Evolutionary conservation across 228 moss, liverwort and hornwort genomes (phyloP), one percentile per base, ranked within the genome.

Genomic region (Sphagnum fallax): DNA sequence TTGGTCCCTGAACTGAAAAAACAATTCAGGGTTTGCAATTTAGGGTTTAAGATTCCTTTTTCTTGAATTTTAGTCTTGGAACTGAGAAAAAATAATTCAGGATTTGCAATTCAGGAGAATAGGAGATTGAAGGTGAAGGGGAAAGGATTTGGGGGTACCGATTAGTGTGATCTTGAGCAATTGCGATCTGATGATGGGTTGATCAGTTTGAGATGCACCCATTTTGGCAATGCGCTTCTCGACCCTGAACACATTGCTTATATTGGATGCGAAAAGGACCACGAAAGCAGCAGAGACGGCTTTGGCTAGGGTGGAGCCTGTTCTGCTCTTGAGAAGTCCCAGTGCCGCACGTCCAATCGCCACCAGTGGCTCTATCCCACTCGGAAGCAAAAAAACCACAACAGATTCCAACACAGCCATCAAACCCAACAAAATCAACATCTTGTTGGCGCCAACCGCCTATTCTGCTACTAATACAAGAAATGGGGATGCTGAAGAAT

Each of bases 241-340:
- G 61, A 73, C 7, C 61, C n/a, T n/a, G n/a, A n/a, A n/a, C n/a
- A n/a, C 7, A 1, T 58, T 68, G 60, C 71, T 69, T 61, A 80
- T 11, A 53, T 80, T 73, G 9, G 77, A 80, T 58, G 82, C 86
- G 51, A 86, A 71, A 6, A 82, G 82, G 65, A 73, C 69, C 66
- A 77, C 72, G 5, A 77, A 61, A 16, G 75, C 73, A 47, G 79
- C 77, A 12, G 77, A 75, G 61, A 80, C 47, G 6, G 80, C 62
- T 71, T 82, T 80, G 10, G 48, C 71, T n/a, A 77, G 2, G 0
- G 75, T 65, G 32, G 70, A 78, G 57, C 60, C 71, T 73, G 52
- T 80, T 48, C 64, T 77, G 9, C 52, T 15, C 16, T 66, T 69
- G 50, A 73, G 52, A 8, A 61, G 4, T 5, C 75, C 71, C 67